These are phyloP conservation scores for Exobasidium cylindrosporum DNA, from an alignment of 1,284 basidiomycete genomes.

Conservation along the genomic window DNA sequence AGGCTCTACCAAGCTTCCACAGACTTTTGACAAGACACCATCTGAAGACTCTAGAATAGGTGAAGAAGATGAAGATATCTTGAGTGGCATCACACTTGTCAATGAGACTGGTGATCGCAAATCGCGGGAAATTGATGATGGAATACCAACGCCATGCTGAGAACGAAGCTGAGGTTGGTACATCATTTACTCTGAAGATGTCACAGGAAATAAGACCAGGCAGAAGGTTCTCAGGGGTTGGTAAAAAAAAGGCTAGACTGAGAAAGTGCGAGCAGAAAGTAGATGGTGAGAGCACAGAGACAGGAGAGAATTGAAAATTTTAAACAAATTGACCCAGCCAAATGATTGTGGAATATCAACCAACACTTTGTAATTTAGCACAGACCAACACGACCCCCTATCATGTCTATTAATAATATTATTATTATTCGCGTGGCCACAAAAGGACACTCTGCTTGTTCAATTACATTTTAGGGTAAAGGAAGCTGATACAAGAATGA, in stretches of 20 bases:
- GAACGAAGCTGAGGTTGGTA: neutral
- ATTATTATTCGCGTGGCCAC: no score
- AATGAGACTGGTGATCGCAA: conserved; percentile 17
- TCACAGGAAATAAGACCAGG: no score
- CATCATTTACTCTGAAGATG: no score
- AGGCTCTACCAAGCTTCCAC: conserved; percentile 41
- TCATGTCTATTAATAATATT: neutral
- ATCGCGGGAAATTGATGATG: conserved; percentile 34
- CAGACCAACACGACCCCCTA: neutral
- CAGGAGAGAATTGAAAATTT: neutral
- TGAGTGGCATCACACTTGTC: neutral
- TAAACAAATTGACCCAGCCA: neutral
- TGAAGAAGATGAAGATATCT: conserved; percentile 11
- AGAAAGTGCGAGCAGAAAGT: neutral
- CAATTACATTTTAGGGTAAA: no score
- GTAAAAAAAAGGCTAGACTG: no score
- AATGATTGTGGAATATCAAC: neutral
- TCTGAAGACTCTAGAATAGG: conserved; percentile 28
- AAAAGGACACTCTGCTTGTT: no score
- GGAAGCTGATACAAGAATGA: no score
- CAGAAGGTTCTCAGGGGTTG: no score
- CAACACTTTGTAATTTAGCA: neutral
- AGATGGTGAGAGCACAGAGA: neutral
- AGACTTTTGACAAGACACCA: conserved; percentile 39
- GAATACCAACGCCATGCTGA: conserved; percentile 17